These are phyloP conservation scores for Tylopilus rubrobrunneus DNA, from an alignment of 768 basidiomycete genomes.

Conservation along the genomic window DNA sequence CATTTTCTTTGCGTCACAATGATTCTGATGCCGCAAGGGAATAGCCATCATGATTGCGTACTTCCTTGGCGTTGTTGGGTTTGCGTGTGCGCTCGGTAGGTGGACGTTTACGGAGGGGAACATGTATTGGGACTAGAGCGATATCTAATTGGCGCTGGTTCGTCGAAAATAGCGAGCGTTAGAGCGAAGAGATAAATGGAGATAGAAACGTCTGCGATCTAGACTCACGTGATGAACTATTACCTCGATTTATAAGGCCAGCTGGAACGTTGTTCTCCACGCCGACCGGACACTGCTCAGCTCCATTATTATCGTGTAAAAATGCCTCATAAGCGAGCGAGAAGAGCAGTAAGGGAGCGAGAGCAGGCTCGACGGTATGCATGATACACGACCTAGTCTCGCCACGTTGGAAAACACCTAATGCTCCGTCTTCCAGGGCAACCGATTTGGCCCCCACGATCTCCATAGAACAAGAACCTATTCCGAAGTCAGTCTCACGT, in stretches of 20 bases:
- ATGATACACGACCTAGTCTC: not conserved
- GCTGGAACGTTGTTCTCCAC: conserved; percentile 13
- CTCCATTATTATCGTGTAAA: conserved; percentile 24
- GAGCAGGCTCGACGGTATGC: conserved; percentile 42
- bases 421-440: conserved; percentile 34
- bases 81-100: conserved; percentile 46
- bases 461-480: conserved; percentile 47
- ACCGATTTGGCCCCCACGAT: conserved; percentile 47
- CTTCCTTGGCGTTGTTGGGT: conserved; percentile 54
- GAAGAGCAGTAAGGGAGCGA: conserved; percentile 45
- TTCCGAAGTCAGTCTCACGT: conserved; percentile 67
- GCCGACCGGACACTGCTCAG: not conserved
- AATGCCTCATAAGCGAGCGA: conserved; percentile 70
- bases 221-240: conserved; percentile 17
- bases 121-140: conserved; percentile 39
- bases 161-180: conserved; percentile 1
- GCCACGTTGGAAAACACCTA: not conserved
- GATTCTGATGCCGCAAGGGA: conserved; percentile 11
- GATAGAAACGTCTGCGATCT: not conserved
- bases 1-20: conserved; percentile 9
- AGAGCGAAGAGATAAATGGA: not conserved
- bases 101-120: conserved; percentile 44
- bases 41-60: conserved; percentile 57
- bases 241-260: not conserved
- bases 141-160: conserved; percentile 8